These are phyloP conservation scores for Candida anglica DNA, from an alignment of 805 yeast genomes.

Conservation along the genomic window DNA sequence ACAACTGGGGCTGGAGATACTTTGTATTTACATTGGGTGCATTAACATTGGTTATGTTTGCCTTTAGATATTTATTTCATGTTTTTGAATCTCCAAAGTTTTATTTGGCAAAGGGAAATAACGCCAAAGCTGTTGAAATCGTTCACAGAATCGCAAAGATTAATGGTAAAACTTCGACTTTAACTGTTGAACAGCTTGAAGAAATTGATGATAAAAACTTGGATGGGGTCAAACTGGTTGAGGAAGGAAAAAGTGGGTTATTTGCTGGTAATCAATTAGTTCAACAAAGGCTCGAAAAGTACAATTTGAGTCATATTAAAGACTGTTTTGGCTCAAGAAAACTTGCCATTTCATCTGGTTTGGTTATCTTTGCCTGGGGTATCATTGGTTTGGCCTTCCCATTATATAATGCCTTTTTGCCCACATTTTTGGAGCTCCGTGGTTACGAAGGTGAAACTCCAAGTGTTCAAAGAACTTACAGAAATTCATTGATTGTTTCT, in stretches of 20 bases:
- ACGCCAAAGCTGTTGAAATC: slow-evolving; percentile 44
- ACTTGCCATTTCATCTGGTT: slow-evolving; percentile 41
- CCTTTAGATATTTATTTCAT: slow-evolving; percentile 30
- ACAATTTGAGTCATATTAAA: slow-evolving; percentile 34
- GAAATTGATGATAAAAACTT: slow-evolving; percentile 35
- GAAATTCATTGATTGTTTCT: slow-evolving; percentile 28
- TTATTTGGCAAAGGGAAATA: slow-evolving; percentile 48
- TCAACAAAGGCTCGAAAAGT: slow-evolving; percentile 22
- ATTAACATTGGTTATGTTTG: slow-evolving; percentile 39
- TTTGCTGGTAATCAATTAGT: slow-evolving; percentile 14
- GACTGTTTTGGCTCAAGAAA: slow-evolving; percentile 44
- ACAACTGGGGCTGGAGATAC: slow-evolving; percentile 65
- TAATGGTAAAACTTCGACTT: slow-evolving; percentile 34
- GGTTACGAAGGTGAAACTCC: slow-evolving; percentile 23
- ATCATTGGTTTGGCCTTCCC: slow-evolving; percentile 58
- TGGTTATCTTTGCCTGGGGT: slow-evolving; percentile 49
- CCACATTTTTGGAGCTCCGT: slow-evolving; percentile 46
- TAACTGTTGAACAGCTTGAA: slow-evolving; percentile 45
- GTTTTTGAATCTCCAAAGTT: slow-evolving; percentile 57
- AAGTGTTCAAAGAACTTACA: slow-evolving; percentile 27
- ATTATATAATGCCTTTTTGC: slow-evolving; percentile 51
- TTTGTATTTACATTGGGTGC: slow-evolving; percentile 49
- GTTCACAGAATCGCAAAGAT: slow-evolving; percentile 43
- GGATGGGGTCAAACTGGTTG: slow-evolving; percentile 8
- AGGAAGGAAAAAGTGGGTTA: slow-evolving; percentile 1